phyloP scores from a whole-genome alignment of 768 basidiomycete genomes.

The Gelatoporia subvermispora region DNA sequence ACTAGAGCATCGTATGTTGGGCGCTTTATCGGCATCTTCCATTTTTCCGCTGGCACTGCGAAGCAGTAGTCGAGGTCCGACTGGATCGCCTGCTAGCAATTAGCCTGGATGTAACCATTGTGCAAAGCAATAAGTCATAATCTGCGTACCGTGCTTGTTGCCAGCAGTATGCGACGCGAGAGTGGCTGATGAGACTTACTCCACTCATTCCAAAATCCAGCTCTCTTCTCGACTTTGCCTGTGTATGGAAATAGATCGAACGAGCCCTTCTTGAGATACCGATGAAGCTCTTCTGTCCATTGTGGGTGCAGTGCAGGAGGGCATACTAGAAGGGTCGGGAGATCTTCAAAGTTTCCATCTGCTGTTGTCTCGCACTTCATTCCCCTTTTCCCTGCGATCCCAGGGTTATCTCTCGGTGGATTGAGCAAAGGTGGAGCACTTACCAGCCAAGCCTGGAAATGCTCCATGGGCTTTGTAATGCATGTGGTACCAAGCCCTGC shows the following conservation, averaged over 20 bases:
- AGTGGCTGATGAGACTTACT: neutral
- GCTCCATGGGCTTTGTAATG: too few relatives aligned
- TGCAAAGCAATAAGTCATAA: too few relatives aligned
- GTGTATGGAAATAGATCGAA: neutral
- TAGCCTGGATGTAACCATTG: too few relatives aligned
- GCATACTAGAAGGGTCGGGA: neutral
- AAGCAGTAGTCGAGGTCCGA: too few relatives aligned
- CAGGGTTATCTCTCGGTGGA: too few relatives aligned
- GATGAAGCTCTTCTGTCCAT: neutral
- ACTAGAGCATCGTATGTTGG: too few relatives aligned
- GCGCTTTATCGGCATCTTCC: too few relatives aligned
- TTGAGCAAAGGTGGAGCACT: too few relatives aligned
- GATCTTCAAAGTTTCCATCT: neutral
- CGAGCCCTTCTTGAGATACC: neutral
- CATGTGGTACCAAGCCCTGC: too few relatives aligned
- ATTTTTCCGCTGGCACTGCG: too few relatives aligned
- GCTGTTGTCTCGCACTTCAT: neutral
- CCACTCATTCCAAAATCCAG: neutral
- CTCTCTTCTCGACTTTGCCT: neutral
- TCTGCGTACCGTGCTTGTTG: neutral
- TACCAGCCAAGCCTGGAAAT: too few relatives aligned
- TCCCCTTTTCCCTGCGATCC: neutral
- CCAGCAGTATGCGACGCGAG: neutral
- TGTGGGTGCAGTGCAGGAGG: neutral
- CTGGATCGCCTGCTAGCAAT: too few relatives aligned